A percentile compares a stretch with the other conserved stretches of the same genome.
Evolutionary conservation across 371 early-diverging fungal species (phyloP).

Genomic region (Lichtheimia ramosa): DNA sequence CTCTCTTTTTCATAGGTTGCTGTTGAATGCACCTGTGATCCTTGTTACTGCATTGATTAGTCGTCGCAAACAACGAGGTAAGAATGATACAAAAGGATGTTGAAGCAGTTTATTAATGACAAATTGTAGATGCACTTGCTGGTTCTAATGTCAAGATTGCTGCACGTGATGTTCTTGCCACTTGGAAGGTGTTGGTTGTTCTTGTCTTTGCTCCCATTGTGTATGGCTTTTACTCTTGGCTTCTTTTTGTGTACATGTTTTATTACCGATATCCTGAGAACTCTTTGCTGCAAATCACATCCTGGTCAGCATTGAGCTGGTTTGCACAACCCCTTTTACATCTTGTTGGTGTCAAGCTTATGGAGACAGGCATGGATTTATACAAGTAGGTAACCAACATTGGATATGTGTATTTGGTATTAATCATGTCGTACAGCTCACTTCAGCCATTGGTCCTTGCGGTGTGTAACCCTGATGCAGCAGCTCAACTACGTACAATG

Average conservation of each 20-base stretch:
- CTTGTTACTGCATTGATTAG: conserved; percentile 56
- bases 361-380: conserved; percentile 66
- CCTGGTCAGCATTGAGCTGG: conserved; percentile 23
- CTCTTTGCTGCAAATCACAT: background rate
- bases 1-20: conserved; percentile 38
- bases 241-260: conserved; percentile 26
- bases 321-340: conserved; percentile 53
- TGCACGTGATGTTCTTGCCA: conserved; percentile 84
- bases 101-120: background rate
- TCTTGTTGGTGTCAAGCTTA: conserved; percentile 48
- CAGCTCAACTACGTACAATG: conserved; percentile 23
- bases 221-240: conserved; percentile 56
- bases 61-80: conserved; percentile 60
- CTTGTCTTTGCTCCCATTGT: conserved; percentile 62
- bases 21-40: conserved; percentile 68
- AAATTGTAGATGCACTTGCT: conserved; percentile 65
- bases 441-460: conserved; percentile 25
- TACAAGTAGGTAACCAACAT: conserved; percentile 31
- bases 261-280: conserved; percentile 8
- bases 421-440: conserved; percentile 13
- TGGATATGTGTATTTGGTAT: background rate
- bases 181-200: conserved; percentile 83
- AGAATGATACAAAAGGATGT: background rate
- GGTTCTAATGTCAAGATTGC: conserved; percentile 82
- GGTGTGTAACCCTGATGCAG: conserved; percentile 19